phyloP scores from a whole-genome alignment of 352 stramenopile genomes.

The Globisporangium mamillatum region DNA sequence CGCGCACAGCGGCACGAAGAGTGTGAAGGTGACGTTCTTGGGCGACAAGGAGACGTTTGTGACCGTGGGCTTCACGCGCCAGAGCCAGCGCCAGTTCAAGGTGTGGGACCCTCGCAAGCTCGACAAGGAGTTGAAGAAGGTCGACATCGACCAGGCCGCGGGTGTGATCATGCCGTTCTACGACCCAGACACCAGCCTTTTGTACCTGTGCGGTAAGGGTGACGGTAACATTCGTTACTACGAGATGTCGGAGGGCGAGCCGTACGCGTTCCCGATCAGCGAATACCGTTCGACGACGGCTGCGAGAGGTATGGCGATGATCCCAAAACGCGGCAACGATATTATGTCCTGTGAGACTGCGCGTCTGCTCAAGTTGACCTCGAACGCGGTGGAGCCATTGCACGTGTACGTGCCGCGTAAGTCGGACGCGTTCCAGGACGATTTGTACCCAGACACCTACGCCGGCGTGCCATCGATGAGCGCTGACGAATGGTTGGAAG shows the following conservation, averaged over 20 bases:
- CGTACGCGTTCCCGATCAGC: conserved; percentile 90
- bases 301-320: conserved; percentile 96
- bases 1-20: conserved; percentile 97
- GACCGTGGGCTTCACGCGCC: conserved; percentile 96
- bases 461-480: conserved; percentile 93
- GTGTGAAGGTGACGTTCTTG: conserved; percentile 96
- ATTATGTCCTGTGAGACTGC: conserved; percentile 98
- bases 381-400: conserved; percentile 96
- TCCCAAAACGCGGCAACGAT: conserved; percentile 98
- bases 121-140: conserved; percentile 91
- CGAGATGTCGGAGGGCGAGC: conserved; percentile 96
- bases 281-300: conserved; percentile 96
- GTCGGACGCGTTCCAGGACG: conserved; percentile 99
- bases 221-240: conserved; percentile 99
- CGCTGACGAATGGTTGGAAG: conserved; percentile 94
- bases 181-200: conserved; percentile 96
- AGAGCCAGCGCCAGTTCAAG: conserved; percentile 94
- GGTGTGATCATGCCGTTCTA: conserved; percentile 99
- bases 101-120: conserved; percentile 88
- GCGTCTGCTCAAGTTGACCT: conserved; percentile 94
- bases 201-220: conserved; percentile 98
- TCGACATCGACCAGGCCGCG: conserved; percentile 97
- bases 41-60: conserved; percentile 95
- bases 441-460: conserved; percentile 98
- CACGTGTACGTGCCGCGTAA: conserved; percentile 97